A percentile compares a stretch with the other conserved stretches of the same genome.
phyloP scores from a whole-genome alignment of 2,329 filamentous ascomycete species.

The Beauveria asiatica region DNA sequence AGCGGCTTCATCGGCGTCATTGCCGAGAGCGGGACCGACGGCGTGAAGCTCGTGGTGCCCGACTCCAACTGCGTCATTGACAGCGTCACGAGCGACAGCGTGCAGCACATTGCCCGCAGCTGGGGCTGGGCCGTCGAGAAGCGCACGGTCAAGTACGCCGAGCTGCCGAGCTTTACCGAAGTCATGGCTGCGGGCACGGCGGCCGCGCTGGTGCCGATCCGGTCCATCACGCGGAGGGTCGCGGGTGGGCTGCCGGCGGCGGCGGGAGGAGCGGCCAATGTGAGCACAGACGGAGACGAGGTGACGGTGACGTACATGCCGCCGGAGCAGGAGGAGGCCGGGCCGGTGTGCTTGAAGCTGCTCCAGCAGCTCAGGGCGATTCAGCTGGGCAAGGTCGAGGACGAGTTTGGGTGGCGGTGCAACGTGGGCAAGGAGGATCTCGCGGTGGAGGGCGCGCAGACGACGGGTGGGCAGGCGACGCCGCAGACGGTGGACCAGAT shows the following conservation, averaged over 20 bases:
- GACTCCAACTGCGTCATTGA: slow-evolving; percentile 83
- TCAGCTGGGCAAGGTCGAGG: slow-evolving; percentile 70
- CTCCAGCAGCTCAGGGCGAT: slow-evolving; percentile 73
- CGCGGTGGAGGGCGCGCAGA: slow-evolving; percentile 26
- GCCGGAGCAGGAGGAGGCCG: slow-evolving; percentile 55
- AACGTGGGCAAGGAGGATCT: slow-evolving; percentile 37
- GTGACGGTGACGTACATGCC: slow-evolving; percentile 50
- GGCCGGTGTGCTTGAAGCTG: slow-evolving; percentile 63
- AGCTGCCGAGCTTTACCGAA: slow-evolving; percentile 52
- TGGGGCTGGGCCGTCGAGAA: slow-evolving; percentile 82
- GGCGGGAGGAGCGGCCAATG: slow-evolving; percentile 18
- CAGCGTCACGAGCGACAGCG: slow-evolving; percentile 73
- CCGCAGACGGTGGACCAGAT: slow-evolving; percentile 25
- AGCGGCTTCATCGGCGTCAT: slow-evolving; percentile 82
- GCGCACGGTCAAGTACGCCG: slow-evolving; percentile 56
- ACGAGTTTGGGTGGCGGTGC: slow-evolving; percentile 66
- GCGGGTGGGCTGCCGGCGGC: slow-evolving; percentile 17
- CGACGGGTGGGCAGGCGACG: slow-evolving; percentile 16
- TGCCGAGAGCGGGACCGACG: slow-evolving; percentile 40
- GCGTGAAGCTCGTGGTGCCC: slow-evolving; percentile 72
- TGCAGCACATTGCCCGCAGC: slow-evolving; percentile 64
- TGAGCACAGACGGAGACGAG: slow-evolving; percentile 30
- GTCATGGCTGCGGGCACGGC: slow-evolving; percentile 90
- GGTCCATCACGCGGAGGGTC: slow-evolving; percentile 68
- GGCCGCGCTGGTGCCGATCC: slow-evolving; percentile 83